Conservation (phyloP, 495 filamentous ascomycete genomes). For the Aspergillus hancockii region DNA sequence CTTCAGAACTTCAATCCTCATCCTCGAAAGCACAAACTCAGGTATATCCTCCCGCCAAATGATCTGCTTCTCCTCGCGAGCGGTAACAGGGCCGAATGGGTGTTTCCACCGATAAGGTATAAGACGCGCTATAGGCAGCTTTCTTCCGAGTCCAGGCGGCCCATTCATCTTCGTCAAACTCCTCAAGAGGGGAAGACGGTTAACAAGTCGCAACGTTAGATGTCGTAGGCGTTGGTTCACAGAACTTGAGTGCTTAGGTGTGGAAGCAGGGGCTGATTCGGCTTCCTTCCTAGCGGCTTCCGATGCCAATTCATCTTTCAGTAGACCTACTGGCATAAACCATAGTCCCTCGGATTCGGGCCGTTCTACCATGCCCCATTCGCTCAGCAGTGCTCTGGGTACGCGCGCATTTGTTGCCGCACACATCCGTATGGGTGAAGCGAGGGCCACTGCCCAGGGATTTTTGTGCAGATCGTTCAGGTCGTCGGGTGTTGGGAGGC, state of each 20-base stretch:
- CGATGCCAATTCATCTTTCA: conserved; percentile 32
- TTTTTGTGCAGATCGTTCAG: conserved; percentile 32
- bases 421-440: conserved; percentile 65
- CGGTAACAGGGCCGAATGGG: conserved; percentile 31
- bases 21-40: conserved; percentile 52
- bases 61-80: conserved; percentile 29
- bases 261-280: background rate
- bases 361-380: conserved; percentile 58
- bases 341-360: conserved; percentile 54
- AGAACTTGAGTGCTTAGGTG: background rate
- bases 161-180: conserved; percentile 14
- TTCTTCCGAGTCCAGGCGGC: conserved; percentile 15
- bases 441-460: conserved; percentile 59
- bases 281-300: background rate
- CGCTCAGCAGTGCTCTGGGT: conserved; percentile 64
- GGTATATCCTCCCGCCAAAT: conserved; percentile 72
- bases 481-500: conserved; percentile 45
- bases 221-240: conserved; percentile 2
- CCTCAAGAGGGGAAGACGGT: conserved; percentile 30
- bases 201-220: conserved; percentile 32
- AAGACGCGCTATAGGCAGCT: conserved; percentile 22
- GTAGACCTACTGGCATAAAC: conserved; percentile 56
- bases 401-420: conserved; percentile 52
- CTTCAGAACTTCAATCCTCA: conserved; percentile 51
- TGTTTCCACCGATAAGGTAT: conserved; percentile 41